Evolutionary conservation across 164 flowering plant species (phyloP).

Genomic region (Berberis vulgaris): DNA sequence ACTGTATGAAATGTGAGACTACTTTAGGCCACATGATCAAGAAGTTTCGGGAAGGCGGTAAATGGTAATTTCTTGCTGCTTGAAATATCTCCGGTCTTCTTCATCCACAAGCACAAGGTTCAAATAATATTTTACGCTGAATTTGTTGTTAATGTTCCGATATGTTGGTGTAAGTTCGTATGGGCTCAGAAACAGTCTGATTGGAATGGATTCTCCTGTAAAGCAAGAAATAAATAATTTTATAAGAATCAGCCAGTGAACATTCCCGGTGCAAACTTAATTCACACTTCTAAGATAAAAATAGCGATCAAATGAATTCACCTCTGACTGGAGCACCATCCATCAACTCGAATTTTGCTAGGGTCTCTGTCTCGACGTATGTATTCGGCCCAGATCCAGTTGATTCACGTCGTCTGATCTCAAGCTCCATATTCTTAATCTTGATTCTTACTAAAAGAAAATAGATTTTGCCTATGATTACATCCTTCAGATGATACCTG

Average conservation of each 20-base stretch:
- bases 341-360: constrained; percentile 92
- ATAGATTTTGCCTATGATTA: constrained; percentile 85
- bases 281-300: neutral
- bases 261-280: neutral
- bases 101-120: constrained; percentile 31
- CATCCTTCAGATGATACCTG: constrained; percentile 97
- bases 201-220: constrained; percentile 31
- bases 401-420: constrained; percentile 91
- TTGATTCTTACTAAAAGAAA: constrained; percentile 94
- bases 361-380: constrained; percentile 92
- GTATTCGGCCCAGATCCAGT: constrained; percentile 94
- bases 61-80: constrained; percentile 28
- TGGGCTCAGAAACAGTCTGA: constrained; percentile 27
- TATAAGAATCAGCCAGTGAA: neutral
- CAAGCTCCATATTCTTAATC: constrained; percentile 94
- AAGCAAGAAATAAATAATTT: neutral
- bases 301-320: constrained; percentile 15
- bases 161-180: constrained; percentile 32
- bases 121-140: constrained; percentile 27
- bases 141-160: constrained; percentile 28
- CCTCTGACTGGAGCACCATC: constrained; percentile 99
- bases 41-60: constrained; percentile 22
- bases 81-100: constrained; percentile 28
- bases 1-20: neutral
- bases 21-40: constrained; percentile 4